Base-by-base conservation (phyloP, 2,329 filamentous ascomycete genomes). In the Penicillium sp. region DNA sequence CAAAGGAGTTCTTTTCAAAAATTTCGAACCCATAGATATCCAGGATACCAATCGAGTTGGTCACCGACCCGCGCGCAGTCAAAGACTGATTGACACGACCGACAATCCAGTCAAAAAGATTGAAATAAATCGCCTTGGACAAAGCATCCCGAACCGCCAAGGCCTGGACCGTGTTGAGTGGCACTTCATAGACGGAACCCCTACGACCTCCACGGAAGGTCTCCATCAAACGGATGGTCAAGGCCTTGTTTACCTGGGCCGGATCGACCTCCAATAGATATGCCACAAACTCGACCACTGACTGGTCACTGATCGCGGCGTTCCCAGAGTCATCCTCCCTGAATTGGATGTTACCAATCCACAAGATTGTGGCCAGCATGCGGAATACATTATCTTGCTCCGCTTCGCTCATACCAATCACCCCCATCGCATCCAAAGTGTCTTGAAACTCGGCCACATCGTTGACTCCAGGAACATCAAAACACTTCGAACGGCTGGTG, bases 11-110 rank as follows among this genome's bases (percentile, higher is more conserved):
- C 70, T 90, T 92, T 62, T 98, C 92, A 52, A 98, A 98, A 52
- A 98, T 98, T 62, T 98, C 92, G 58, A 98, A 98, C 2, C 92
- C 92, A 62, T 98, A 98, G 52, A 98, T 98, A 74, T 98, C 92
- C 51, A 98, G 75, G 59, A 98, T 96, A 59, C 92, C 92, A 51
- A 98, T 92, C 2, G 85, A 85, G 62, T 95, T 92, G 28, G 79
- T 71, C 3, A 89, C 77, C 0, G 78, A 69, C 32, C 85, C 84
- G 46, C 81, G 78, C 13, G 90, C 85, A 62, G 85, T 82, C 43
- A 96, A 69, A 3, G 90, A 95, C 50, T 82, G 77, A 66, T 96
- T 96, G 51, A 96, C 82, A 51, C 92, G 83, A 55, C 84, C 79
- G 13, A 96, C 89, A 49, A 98, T 96, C 92, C 92, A 98, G 66